phyloP scores from a whole-genome alignment of 768 basidiomycete species.

The Pisolithus albus region DNA sequence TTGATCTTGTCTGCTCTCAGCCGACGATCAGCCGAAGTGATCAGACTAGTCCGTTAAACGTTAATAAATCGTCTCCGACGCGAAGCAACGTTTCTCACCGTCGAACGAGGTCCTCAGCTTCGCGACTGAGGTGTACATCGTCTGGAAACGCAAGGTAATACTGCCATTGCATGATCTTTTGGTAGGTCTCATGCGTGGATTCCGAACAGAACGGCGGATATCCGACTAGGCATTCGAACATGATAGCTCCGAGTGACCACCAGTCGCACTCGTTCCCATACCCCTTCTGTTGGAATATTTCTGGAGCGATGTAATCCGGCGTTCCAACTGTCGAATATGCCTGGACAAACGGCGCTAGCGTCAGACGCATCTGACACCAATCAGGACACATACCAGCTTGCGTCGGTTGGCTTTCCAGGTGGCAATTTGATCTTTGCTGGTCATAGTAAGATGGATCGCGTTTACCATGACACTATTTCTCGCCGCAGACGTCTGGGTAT shows the following conservation, averaged over 20 bases:
- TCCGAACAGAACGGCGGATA: constrained; percentile 97
- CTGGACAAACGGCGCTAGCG: constrained; percentile 31
- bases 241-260: constrained; percentile 99
- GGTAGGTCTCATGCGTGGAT: constrained; percentile 94
- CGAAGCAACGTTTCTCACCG: constrained; percentile 40
- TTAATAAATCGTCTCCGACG: not conserved
- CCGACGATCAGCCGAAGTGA: constrained; percentile 78
- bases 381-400: constrained; percentile 64
- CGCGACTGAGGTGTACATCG: constrained; percentile 86
- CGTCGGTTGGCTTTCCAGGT: constrained; percentile 99
- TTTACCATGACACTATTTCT: constrained; percentile 97
- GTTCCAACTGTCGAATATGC: constrained; percentile 98
- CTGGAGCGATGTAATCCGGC: constrained; percentile 94
- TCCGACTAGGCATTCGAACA: constrained; percentile 96
- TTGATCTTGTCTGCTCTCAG: constrained; percentile 83
- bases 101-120: constrained; percentile 84
- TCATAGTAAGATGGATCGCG: constrained; percentile 93
- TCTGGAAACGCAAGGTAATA: constrained; percentile 84
- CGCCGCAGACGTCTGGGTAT: constrained; percentile 41
- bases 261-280: constrained; percentile 98
- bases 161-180: constrained; percentile 96
- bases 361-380: not conserved
- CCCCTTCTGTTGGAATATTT: constrained; percentile 95
- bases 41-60: constrained; percentile 44
- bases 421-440: constrained; percentile 86